Base-by-base conservation (phyloP, 1,284 basidiomycete genomes). In the Trichosporon faecale region DNA sequence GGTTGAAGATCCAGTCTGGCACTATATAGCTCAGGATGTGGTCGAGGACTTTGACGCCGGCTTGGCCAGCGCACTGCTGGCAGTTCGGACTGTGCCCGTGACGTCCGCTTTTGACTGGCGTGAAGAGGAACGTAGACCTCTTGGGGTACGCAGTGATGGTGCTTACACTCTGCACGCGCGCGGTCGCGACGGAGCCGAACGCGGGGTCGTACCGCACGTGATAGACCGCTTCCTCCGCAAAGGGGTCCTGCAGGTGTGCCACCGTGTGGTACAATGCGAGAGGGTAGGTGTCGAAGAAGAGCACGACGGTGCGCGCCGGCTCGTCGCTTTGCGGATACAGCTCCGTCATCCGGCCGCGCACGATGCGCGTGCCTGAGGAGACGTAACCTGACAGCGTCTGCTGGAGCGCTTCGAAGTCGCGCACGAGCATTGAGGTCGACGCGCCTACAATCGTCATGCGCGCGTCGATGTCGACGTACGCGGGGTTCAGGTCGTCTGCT, bases 1-100 rank as follows among this genome's bases (percentile, higher is more conserved):
- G 75, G 64, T 74, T 75, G 71, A 72, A 70, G 68, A 78, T 75
- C 49, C 72, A 72, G 67, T 77, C 74, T 9, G 80, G 79, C 73
- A 81, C 79, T 8, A 82, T 80, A 7, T 61, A 29, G 29, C 57
- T 61, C 16, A 61, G 57, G 7, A 61, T 31, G 27, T 61, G 57
- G 57, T 61, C 57, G 16, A 61, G 57, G 6, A 61, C 18, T 16
- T 31, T 29, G 16, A 61, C 57, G 12, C 29, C 57, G 29, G 29
- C 5, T 16, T 29, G 27, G 8, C 57, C 57, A 11, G 57, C 57
- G 31, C 57, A 61, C 57, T 61, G 57, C 57, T 61, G 57, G 18
- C 57, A 61, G 31, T 61, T 61, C 1, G 57, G 57, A 18, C 57
- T 61, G 57, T 61, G 57, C 8, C 57, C 57, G 6, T 29, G 6